A percentile compares a stretch with the other conserved stretches of the same genome.
phyloP scores from a whole-genome alignment of 257 asterid genomes.

The Mitragyna speciosa region DNA sequence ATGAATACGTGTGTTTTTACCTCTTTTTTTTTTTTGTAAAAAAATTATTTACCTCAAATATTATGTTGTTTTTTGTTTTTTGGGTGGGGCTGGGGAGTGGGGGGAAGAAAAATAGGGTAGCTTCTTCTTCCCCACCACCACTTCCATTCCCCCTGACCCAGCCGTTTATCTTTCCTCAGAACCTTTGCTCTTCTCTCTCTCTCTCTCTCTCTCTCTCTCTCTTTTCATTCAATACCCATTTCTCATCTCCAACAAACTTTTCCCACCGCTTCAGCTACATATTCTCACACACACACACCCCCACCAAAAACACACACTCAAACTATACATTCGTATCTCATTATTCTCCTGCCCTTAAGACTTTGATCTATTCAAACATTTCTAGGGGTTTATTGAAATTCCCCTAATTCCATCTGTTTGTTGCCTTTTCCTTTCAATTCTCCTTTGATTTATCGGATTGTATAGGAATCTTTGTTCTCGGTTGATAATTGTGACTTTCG shows the following conservation, averaged over 20 bases:
- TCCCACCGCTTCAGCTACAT: neutral
- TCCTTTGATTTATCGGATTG: neutral
- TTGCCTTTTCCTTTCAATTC: neutral
- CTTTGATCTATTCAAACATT: slow-evolving; percentile 26
- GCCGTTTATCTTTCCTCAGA: slow-evolving; percentile 16
- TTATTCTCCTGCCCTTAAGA: neutral
- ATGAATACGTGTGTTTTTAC: too few species aligned
- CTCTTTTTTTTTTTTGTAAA: too few species aligned
- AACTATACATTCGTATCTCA: neutral
- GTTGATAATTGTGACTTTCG: neutral
- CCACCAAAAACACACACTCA: neutral
- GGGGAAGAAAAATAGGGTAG: slow-evolving; percentile 1
- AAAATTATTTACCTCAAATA: too few species aligned
- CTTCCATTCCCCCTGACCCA: slow-evolving; percentile 12
- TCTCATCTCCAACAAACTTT: slow-evolving; percentile 4
- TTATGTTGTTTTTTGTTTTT: too few species aligned
- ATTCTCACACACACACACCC: neutral
- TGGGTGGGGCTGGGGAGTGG: too few species aligned
- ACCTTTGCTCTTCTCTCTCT: slow-evolving; percentile 3
- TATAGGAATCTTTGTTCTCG: too few species aligned
- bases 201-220: slow-evolving; percentile 15
- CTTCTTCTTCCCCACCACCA: slow-evolving; percentile 19
- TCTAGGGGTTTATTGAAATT: slow-evolving; percentile 32
- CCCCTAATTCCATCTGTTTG: slow-evolving; percentile 4
- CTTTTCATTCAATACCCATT: slow-evolving; percentile 22